phyloP scores from a whole-genome alignment of 345 rosid species.

The Citrus unshiu region DNA sequence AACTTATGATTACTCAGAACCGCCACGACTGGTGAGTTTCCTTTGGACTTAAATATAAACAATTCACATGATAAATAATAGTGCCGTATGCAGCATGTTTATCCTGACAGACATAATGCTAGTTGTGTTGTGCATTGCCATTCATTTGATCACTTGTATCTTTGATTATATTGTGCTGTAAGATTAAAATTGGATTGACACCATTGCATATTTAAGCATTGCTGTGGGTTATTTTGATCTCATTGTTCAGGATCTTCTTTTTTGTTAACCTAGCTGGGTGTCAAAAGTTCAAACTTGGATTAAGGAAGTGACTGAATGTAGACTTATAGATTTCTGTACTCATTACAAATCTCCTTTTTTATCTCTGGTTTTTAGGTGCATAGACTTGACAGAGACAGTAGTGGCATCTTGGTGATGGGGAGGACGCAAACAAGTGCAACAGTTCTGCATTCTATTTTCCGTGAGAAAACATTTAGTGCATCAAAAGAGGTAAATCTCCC shows the following conservation, averaged over 20 bases:
- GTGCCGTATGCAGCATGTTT: neutral
- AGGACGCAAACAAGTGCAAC: constrained; percentile 78
- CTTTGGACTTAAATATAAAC: neutral
- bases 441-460: constrained; percentile 78
- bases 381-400: constrained; percentile 89
- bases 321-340: no score
- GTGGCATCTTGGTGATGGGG: constrained; percentile 94
- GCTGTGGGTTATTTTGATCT: neutral
- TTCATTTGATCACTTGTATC: neutral
- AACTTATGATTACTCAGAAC: constrained; percentile 52
- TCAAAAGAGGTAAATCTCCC: constrained; percentile 43
- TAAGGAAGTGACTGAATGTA: neutral
- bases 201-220: neutral
- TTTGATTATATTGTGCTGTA: neutral
- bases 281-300: neutral
- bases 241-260: neutral
- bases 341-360: neutral
- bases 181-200: neutral
- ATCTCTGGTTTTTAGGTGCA: constrained; percentile 56
- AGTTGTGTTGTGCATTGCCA: neutral
- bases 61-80: neutral
- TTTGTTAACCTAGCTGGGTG: neutral
- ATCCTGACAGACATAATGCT: neutral
- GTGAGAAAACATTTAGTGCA: constrained; percentile 81
- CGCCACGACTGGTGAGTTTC: constrained; percentile 84